Conservation (phyloP, 495 filamentous ascomycete species). For the Aspergillus baeticus region DNA sequence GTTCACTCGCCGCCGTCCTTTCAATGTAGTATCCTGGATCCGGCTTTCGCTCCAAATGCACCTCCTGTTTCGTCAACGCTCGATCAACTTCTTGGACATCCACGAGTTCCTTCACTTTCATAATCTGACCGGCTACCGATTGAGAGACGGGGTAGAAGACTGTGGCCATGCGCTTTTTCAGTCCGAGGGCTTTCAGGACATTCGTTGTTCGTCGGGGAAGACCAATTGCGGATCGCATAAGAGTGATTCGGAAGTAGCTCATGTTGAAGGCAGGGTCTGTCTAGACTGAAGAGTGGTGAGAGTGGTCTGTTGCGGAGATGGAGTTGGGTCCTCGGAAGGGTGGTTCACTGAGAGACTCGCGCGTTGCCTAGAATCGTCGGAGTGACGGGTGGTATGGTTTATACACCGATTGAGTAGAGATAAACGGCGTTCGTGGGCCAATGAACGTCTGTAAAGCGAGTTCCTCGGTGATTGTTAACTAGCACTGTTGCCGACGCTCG, state of each 20-base stretch:
- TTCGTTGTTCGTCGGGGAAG: conserved; percentile 78
- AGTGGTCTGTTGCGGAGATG: background rate
- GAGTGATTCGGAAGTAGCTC: conserved; percentile 94
- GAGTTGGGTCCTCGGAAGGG: background rate
- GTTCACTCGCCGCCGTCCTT: conserved; percentile 44
- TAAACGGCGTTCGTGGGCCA: too few species aligned
- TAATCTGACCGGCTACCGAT: conserved; percentile 89
- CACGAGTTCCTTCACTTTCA: conserved; percentile 96
- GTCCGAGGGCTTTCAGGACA: conserved; percentile 84
- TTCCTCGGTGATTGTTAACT: background rate
- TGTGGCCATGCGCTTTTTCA: conserved; percentile 81
- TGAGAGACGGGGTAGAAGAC: conserved; percentile 89
- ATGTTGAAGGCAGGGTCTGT: conserved; percentile 45
- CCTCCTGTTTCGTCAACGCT: conserved; percentile 67
- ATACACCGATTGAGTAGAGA: too few species aligned
- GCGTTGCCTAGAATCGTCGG: background rate
- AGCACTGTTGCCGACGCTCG: background rate
- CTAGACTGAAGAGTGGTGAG: background rate
- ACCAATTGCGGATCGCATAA: conserved; percentile 90
- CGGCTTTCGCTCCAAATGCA: conserved; percentile 70
- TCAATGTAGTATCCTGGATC: conserved; percentile 87
- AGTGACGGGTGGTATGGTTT: background rate
- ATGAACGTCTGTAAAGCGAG: background rate
- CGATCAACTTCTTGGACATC: conserved; percentile 78
- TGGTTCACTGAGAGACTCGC: background rate